Evolutionary conservation across 768 basidiomycete genomes (phyloP), one percentile per base, ranked within the genome.

Genomic region (Tylopilus vinaceipallidus): DNA sequence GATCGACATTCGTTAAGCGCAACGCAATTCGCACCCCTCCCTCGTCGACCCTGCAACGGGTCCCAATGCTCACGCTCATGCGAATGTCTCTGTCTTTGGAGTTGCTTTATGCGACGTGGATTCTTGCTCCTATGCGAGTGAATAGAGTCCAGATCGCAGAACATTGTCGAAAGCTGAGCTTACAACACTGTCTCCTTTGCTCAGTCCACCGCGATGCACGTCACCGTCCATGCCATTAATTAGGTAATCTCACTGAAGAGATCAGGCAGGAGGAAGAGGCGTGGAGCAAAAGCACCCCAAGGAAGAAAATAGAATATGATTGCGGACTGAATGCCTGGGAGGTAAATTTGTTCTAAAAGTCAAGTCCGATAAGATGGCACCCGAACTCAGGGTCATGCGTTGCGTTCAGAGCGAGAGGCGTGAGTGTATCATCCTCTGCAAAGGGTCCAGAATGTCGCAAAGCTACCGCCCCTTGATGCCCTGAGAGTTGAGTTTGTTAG

Each of bases 401-500:
- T 29, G 90, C 88, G 30, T 65, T 95, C 44, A 6, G 6, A 12
- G 27, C 6, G 27, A 12, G 27, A n/a, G n/a, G n/a, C n/a, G n/a
- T n/a, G n/a, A n/a, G n/a, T n/a, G n/a, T 27, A 41, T 12, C 14
- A 26, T 17, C 24, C 6, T 12, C 6, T n/a, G n/a, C n/a, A n/a
- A 14, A 23, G 40, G 40, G 70, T 93, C 47, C 71, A 75, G 61
- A 75, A 81, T 13, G 80, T 93, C 5, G 80, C 84, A 23, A 80
- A 82, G 57, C 70, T 95, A 48, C 94, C 92, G 19, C 81, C 86
- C 37, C 67, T 95, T 61, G 86, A 87, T 34, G 83, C 81, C 2
- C 67, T 97, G 53, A 71, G 86, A 46, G 83, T 84, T 17, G 91
- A 95, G 68, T 76, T 95, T 49, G 86, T 95, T 16, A 92, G 92